Base-by-base conservation (phyloP, 441 rosid species). In the Bruguiera hainesii region DNA sequence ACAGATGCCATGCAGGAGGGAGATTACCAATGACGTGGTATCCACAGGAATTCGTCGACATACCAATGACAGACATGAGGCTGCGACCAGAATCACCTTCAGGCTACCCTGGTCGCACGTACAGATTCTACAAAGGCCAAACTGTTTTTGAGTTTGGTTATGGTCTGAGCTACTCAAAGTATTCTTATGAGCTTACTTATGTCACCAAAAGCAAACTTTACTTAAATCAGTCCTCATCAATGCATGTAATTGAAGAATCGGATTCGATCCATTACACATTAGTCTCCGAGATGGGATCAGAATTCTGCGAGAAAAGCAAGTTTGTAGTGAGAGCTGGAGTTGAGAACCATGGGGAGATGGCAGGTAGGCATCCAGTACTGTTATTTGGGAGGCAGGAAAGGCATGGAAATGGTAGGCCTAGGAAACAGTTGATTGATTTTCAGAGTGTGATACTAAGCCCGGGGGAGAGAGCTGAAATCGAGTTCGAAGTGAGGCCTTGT, bases 1-100 rank as follows among this genome's bases (percentile, higher is more conserved):
- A 3, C 7, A 56, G 30, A 29, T 35, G 33, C 2, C 78, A 84
- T 69, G 80, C 59, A 83, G 91, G 93, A 39, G 98, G 98, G 1
- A 88, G 83, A 71, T 74, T 93, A 56, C 97, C 98, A 3, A 79
- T 91, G 90, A 91, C 97, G 2, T 93, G 98, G 97, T 91, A 93
- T 68, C 96, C 90, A 3, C 91, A 93, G 50, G 93, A 84, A 0
- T 93, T 87, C 58, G 53, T 85, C 7, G 84, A 82, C 57, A 67
- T 93, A 31, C 89, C 93, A 0, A 93, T 93, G 98, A 91, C 96
- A 1, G 84, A 83, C 57, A 91, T 89, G 97, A 81, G 87, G 7
- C 91, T 93, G 97, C 69, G 97, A 30, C 74, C 97, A 1, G 77
- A 79, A 64, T 65, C 65, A 1, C 75, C 87, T 4, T 84, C 76